Conservation (phyloP, 495 filamentous ascomycete species). For the Trichoderma parareesei region DNA sequence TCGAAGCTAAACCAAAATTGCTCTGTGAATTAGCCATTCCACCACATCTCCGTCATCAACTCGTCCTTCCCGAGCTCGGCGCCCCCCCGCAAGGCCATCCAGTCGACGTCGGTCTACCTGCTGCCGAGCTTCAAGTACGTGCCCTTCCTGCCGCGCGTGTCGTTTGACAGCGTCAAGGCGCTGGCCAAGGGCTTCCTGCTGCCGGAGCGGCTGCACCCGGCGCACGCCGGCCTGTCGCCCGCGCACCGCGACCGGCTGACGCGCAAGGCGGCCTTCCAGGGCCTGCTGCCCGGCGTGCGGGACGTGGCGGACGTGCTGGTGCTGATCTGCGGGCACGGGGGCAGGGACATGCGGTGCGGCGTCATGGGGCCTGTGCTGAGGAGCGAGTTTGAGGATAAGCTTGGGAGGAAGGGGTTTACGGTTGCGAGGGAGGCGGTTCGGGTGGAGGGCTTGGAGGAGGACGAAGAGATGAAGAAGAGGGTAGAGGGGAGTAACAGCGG, state of each 20-base stretch:
- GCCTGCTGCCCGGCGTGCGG: constrained; percentile 36
- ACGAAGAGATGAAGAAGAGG: not conserved
- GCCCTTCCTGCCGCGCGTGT: constrained; percentile 53
- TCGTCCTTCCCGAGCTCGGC: constrained; percentile 52
- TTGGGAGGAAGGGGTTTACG: constrained; percentile 27
- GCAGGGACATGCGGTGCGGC: constrained; percentile 74
- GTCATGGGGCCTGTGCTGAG: constrained; percentile 65
- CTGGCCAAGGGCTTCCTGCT: constrained; percentile 51
- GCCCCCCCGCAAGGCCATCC: constrained; percentile 29
- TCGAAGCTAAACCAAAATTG: constrained; percentile 15
- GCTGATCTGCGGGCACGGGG: constrained; percentile 77
- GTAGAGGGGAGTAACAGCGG: constrained; percentile 18
- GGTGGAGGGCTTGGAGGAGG: constrained; percentile 11
- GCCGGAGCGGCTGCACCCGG: constrained; percentile 49
- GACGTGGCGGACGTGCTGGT: constrained; percentile 62
- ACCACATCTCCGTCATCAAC: constrained; percentile 68
- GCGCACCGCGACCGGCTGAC: constrained; percentile 36
- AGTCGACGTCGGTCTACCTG: constrained; percentile 56
- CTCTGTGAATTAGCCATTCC: constrained; percentile 53
- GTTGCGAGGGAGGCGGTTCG: constrained; percentile 23
- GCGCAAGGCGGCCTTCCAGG: constrained; percentile 34
- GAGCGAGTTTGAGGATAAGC: constrained; percentile 51
- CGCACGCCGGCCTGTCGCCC: constrained; percentile 47
- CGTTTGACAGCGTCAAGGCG: constrained; percentile 40
- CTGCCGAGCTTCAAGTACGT: constrained; percentile 75